Conservation (phyloP, 2,329 filamentous ascomycete genomes). For the Aspergillus fumigatiaffinis region DNA sequence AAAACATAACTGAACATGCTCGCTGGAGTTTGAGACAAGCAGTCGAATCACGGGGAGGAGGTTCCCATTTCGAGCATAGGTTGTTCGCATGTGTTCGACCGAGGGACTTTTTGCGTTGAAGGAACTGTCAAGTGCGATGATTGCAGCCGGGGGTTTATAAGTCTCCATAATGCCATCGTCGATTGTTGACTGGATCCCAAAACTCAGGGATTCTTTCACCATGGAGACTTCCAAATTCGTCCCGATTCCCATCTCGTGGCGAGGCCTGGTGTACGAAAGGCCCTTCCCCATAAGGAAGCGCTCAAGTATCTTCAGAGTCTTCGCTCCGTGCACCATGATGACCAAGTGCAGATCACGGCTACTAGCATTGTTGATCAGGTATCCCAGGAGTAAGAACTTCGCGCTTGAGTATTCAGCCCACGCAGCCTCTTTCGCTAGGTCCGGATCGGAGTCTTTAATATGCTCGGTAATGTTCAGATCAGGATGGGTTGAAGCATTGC, state of each 20-base stretch:
- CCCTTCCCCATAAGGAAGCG: conserved; percentile 42
- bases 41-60: conserved; percentile 44
- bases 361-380: conserved; percentile 36
- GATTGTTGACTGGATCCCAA: conserved; percentile 30
- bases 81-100: conserved; percentile 37
- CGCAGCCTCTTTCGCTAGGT: conserved; percentile 36
- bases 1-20: conserved; percentile 44
- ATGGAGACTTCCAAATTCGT: conserved; percentile 34
- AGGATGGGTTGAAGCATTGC: conserved; percentile 43
- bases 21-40: conserved; percentile 43
- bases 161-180: conserved; percentile 29
- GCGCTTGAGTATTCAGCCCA: conserved; percentile 47
- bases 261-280: conserved; percentile 27
- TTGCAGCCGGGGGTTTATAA: conserved; percentile 34
- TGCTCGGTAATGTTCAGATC: conserved; percentile 42
- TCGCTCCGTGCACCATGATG: conserved; percentile 34
- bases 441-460: conserved; percentile 29
- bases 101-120: conserved; percentile 39
- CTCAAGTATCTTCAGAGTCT: conserved; percentile 37
- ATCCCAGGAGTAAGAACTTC: conserved; percentile 44
- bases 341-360: conserved; percentile 37
- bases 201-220: conserved; percentile 32
- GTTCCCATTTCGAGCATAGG: conserved; percentile 29
- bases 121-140: conserved; percentile 43
- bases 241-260: conserved; percentile 29